Percentiles rank a stretch among this genome's conserved stretches.
These are phyloP conservation scores for Tricholoma saponaceum DNA, from an alignment of 768 basidiomycete species.

Conservation along the genomic window DNA sequence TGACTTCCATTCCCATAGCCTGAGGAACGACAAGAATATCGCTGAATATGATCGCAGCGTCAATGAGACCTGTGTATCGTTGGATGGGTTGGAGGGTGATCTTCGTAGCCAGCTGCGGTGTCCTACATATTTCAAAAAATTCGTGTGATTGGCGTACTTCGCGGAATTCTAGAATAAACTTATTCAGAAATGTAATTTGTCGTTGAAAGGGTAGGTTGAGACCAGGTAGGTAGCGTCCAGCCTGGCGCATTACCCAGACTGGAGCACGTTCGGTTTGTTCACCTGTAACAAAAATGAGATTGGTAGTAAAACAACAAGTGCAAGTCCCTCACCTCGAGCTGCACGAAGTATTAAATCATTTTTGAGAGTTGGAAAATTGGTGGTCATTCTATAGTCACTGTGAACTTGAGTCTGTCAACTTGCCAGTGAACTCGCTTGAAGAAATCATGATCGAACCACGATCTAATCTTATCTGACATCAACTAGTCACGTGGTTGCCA, in stretches of 20 bases:
- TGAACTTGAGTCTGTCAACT: background rate
- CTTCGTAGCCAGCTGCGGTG: conserved; percentile 83
- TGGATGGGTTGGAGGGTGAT: conserved; percentile 93
- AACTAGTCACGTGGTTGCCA: too few relatives aligned
- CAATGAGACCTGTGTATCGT: conserved; percentile 80
- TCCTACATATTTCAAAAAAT: conserved; percentile 94
- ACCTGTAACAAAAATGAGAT: conserved; percentile 35
- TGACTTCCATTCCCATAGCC: conserved; percentile 93
- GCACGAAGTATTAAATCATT: conserved; percentile 91
- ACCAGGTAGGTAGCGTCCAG: conserved; percentile 94
- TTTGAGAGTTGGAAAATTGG: conserved; percentile 65
- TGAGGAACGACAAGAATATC: conserved; percentile 98
- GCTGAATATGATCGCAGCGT: conserved; percentile 97
- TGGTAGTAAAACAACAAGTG: background rate
- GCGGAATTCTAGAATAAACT: conserved; percentile 68
- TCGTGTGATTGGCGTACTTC: conserved; percentile 81
- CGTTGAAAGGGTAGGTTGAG: conserved; percentile 13
- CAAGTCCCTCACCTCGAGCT: conserved; percentile 57
- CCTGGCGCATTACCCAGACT: conserved; percentile 99
- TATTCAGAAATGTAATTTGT: conserved; percentile 2
- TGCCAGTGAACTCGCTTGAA: background rate
- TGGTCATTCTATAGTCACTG: conserved; percentile 25
- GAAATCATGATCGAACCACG: too few relatives aligned
- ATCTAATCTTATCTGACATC: conserved; percentile 12
- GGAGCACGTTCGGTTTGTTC: conserved; percentile 88